phyloP scores from a whole-genome alignment of 179 eudicot genomes.

The Vitellaria paradoxa region DNA sequence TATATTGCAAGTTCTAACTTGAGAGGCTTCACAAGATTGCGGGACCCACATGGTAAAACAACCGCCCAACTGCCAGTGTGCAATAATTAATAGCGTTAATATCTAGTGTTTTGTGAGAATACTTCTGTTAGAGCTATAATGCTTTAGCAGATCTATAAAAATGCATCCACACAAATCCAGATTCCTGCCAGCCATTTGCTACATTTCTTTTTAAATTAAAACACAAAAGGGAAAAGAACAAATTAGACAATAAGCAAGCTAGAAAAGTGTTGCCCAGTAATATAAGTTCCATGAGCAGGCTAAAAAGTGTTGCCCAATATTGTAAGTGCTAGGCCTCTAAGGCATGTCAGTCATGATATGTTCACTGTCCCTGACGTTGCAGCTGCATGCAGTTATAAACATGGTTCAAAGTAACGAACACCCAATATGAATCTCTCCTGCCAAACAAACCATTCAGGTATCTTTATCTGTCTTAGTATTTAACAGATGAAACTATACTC shows the following conservation, averaged over 20 bases:
- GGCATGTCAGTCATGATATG: conserved; percentile 1
- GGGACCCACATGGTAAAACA: conserved; percentile 83
- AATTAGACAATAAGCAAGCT: background rate
- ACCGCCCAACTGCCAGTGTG: conserved; percentile 72
- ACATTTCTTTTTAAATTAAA: background rate
- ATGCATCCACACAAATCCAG: background rate
- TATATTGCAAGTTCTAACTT: conserved; percentile 95
- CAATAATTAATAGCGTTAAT: background rate
- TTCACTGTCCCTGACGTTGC: background rate
- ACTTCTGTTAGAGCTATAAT: background rate
- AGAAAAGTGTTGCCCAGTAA: background rate
- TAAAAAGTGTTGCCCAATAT: background rate
- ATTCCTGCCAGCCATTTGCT: background rate
- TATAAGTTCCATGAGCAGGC: too few relatives aligned
- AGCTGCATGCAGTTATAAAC: background rate
- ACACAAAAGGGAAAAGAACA: background rate
- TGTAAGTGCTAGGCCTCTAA: background rate
- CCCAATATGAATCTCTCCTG: background rate
- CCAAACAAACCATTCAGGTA: background rate
- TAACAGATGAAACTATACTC: conserved; percentile 32
- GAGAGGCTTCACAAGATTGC: conserved; percentile 64
- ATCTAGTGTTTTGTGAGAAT: background rate
- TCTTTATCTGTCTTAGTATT: background rate
- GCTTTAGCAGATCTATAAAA: background rate
- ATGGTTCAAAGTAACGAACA: background rate